These are phyloP conservation scores for Trametopsis cervina DNA, from an alignment of 768 basidiomycete species.

Conservation along the genomic window DNA sequence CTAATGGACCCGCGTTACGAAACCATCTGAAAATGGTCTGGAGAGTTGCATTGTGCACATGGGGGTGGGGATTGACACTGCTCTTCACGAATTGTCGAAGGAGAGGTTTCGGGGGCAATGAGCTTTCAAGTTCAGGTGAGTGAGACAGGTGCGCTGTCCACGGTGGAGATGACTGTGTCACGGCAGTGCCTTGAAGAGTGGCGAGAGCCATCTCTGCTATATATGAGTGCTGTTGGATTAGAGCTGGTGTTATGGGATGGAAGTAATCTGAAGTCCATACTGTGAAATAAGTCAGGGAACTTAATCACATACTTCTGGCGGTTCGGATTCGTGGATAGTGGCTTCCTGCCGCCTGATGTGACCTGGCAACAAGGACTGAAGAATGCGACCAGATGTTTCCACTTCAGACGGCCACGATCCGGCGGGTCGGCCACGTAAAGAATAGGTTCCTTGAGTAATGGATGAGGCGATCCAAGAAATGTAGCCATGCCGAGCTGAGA, in stretches of 20 bases:
- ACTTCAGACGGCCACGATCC: background rate
- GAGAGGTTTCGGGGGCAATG: background rate
- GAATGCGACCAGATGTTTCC: background rate
- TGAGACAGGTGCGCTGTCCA: background rate
- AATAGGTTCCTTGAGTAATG: background rate
- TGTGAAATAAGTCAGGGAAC: background rate
- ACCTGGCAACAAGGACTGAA: conserved; percentile 1
- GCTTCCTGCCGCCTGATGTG: background rate
- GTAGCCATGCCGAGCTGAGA: background rate
- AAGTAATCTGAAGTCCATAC: background rate
- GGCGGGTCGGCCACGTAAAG: conserved; percentile 5
- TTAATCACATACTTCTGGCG: conserved; percentile 1
- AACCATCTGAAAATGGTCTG: conserved; percentile 5
- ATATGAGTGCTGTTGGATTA: background rate
- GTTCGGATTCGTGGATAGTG: background rate
- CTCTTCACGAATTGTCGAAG: conserved; percentile 6
- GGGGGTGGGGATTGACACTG: background rate
- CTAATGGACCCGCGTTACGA: conserved; percentile 4
- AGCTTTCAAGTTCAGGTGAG: background rate
- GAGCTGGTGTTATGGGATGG: background rate
- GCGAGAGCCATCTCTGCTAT: conserved; percentile 10
- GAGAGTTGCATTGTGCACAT: background rate
- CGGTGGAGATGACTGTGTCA: background rate
- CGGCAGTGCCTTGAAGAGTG: conserved; percentile 1
- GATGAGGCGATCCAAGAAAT: conserved; percentile 2